Evolutionary conservation across 2,329 filamentous ascomycete genomes (phyloP).

Genomic region (Microcyclospora tardicrescens): DNA sequence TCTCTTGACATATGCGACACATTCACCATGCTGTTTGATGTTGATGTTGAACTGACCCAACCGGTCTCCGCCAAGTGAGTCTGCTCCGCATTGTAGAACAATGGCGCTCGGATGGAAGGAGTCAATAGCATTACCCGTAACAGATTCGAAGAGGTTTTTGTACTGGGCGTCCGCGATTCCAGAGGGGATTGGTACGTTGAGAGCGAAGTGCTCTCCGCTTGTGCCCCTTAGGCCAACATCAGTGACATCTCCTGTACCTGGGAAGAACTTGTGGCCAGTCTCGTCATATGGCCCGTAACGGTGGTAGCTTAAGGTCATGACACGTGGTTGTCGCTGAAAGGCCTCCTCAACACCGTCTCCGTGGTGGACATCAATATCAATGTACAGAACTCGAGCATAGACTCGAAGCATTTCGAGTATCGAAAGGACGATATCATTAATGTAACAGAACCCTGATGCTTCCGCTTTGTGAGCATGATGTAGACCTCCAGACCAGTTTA

Average conservation of each 20-base stretch:
- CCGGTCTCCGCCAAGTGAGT: conserved; percentile 84
- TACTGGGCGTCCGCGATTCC: conserved; percentile 66
- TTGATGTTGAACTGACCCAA: conserved; percentile 94
- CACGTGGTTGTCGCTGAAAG: conserved; percentile 77
- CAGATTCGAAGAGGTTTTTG: conserved; percentile 65
- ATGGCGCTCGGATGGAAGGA: conserved; percentile 83
- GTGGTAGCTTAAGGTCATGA: conserved; percentile 91
- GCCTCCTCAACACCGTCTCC: conserved; percentile 85
- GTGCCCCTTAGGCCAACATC: conserved; percentile 62
- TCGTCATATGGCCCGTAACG: conserved; percentile 75
- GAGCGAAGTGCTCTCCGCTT: conserved; percentile 55
- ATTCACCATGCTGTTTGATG: conserved; percentile 84
- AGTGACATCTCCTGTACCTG: conserved; percentile 53
- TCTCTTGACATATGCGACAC: conserved; percentile 77
- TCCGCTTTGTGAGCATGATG: conserved; percentile 94
- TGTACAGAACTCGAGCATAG: conserved; percentile 78
- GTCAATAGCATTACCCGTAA: conserved; percentile 66
- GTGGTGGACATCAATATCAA: conserved; percentile 88
- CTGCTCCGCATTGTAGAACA: conserved; percentile 88
- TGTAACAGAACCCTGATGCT: conserved; percentile 94
- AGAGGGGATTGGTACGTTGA: conserved; percentile 56
- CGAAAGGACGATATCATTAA: conserved; percentile 94
- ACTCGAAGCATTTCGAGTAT: conserved; percentile 77
- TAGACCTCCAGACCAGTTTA: conserved; percentile 93
- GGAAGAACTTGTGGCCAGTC: conserved; percentile 43